These are phyloP conservation scores for Fusarium graminum DNA, from an alignment of 2,329 filamentous ascomycete species.

Conservation along the genomic window DNA sequence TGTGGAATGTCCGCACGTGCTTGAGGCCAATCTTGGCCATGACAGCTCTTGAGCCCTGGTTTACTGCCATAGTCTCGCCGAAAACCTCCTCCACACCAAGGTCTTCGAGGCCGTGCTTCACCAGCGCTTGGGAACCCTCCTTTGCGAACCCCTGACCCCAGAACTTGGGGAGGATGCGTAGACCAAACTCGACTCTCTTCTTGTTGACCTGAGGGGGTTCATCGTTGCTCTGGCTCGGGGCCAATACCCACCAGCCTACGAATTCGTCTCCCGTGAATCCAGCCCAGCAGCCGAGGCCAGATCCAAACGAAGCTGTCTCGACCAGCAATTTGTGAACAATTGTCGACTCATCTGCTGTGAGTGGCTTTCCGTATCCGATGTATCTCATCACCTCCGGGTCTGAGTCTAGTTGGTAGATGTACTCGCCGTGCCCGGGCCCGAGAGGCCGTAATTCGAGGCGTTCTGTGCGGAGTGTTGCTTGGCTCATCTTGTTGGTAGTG, in stretches of 20 bases:
- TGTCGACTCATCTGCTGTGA: constrained; percentile 32
- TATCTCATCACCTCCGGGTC: constrained; percentile 43
- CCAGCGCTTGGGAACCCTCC: constrained; percentile 48
- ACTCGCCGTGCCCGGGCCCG: constrained; percentile 34
- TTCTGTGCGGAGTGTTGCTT: constrained; percentile 36
- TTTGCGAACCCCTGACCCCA: constrained; percentile 52
- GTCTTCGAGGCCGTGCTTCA: constrained; percentile 50
- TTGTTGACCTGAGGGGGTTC: constrained; percentile 21
- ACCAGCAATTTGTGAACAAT: constrained; percentile 45
- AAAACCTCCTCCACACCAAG: constrained; percentile 44
- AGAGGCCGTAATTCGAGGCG: constrained; percentile 41
- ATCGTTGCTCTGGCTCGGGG: constrained; percentile 38
- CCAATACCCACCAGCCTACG: constrained; percentile 51
- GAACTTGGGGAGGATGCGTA: constrained; percentile 48
- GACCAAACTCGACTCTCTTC: constrained; percentile 46
- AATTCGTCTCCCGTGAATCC: constrained; percentile 46
- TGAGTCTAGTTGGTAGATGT: constrained; percentile 40
- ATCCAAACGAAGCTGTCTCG: constrained; percentile 38
- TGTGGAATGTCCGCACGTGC: constrained; percentile 44
- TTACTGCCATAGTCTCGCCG: constrained; percentile 52
- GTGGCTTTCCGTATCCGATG: constrained; percentile 44
- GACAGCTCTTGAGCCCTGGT: constrained; percentile 46
- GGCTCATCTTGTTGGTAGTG: constrained; percentile 29
- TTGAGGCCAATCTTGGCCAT: constrained; percentile 39
- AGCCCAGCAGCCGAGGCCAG: constrained; percentile 43